Evolutionary conservation across 768 basidiomycete genomes (phyloP).

Genomic region (Roridomyces roridus): DNA sequence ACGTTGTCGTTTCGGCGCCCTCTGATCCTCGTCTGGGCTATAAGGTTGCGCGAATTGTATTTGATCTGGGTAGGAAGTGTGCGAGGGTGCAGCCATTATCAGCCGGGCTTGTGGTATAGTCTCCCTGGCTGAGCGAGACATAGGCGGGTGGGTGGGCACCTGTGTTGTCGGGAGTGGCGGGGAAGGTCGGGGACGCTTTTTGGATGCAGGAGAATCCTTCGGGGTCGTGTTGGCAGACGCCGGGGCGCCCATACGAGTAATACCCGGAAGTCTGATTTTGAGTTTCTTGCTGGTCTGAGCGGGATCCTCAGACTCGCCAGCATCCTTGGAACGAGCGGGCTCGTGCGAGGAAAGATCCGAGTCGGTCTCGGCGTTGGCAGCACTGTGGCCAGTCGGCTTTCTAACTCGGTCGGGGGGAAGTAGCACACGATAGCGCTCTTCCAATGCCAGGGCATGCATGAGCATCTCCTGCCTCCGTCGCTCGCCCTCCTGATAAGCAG

Average conservation of each 20-base stretch:
- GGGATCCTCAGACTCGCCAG: constrained; percentile 38
- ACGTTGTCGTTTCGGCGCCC: not conserved
- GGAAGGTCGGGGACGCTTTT: constrained; percentile 29
- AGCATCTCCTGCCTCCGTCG: constrained; percentile 78
- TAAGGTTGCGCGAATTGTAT: constrained; percentile 1
- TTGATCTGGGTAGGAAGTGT: not conserved
- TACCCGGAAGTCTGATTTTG: constrained; percentile 45
- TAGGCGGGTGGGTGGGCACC: not conserved
- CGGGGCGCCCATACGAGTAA: too few relatives aligned
- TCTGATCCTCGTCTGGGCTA: not conserved
- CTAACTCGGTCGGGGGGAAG: constrained; percentile 67
- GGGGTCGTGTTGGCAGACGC: constrained; percentile 32
- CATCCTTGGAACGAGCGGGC: constrained; percentile 20
- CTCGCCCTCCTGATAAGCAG: constrained; percentile 67
- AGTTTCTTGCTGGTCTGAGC: constrained; percentile 34
- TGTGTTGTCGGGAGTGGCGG: constrained; percentile 5
- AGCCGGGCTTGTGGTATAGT: not conserved
- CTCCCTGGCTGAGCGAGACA: not conserved
- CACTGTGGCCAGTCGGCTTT: constrained; percentile 34
- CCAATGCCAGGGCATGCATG: constrained; percentile 65
- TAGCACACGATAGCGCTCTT: constrained; percentile 76
- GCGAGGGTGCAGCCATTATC: not conserved
- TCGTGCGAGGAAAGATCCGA: constrained; percentile 20
- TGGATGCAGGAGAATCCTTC: constrained; percentile 25
- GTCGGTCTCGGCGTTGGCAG: constrained; percentile 32